phyloP scores from a whole-genome alignment of 176 grass and related monocot genomes.

The Elymus sibiricus region DNA sequence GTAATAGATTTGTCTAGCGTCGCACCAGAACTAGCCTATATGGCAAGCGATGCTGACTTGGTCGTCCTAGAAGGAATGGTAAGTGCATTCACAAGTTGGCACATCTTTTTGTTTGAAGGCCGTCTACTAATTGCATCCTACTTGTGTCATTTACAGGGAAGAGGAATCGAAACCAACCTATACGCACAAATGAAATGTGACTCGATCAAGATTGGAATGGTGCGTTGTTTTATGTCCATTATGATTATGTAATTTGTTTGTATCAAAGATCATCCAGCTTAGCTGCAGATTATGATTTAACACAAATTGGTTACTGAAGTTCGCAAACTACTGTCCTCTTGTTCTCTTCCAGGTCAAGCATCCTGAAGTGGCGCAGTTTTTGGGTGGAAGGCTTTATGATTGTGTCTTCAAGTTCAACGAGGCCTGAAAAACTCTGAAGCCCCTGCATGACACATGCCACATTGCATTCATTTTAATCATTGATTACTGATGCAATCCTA shows the following conservation, averaged over 20 bases:
- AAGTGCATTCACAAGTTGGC: slow-evolving; percentile 20
- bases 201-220: slow-evolving; percentile 98
- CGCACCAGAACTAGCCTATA: slow-evolving; percentile 77
- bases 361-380: slow-evolving; percentile 93
- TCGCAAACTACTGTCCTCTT: neutral
- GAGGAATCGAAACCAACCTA: slow-evolving; percentile 96
- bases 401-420: slow-evolving; percentile 95
- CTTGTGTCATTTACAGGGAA: slow-evolving; percentile 51
- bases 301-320: neutral
- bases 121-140: neutral
- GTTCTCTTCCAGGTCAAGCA: slow-evolving; percentile 76
- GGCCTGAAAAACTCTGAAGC: slow-evolving; percentile 50
- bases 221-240: slow-evolving; percentile 19
- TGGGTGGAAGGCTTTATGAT: slow-evolving; percentile 96
- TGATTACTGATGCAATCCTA: neutral
- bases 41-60: slow-evolving; percentile 79
- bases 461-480: neutral
- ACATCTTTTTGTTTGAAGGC: neutral
- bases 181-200: slow-evolving; percentile 92
- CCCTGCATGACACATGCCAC: neutral
- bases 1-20: slow-evolving; percentile 91
- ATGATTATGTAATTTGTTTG: slow-evolving; percentile 14
- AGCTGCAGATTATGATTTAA: neutral
- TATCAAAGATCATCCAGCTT: neutral
- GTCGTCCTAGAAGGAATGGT: slow-evolving; percentile 97